Percentiles rank a stretch among this genome's conserved stretches.
Evolutionary conservation across 169 alveolate species (phyloP).

Genomic region (Cryptosporidium sp.): DNA sequence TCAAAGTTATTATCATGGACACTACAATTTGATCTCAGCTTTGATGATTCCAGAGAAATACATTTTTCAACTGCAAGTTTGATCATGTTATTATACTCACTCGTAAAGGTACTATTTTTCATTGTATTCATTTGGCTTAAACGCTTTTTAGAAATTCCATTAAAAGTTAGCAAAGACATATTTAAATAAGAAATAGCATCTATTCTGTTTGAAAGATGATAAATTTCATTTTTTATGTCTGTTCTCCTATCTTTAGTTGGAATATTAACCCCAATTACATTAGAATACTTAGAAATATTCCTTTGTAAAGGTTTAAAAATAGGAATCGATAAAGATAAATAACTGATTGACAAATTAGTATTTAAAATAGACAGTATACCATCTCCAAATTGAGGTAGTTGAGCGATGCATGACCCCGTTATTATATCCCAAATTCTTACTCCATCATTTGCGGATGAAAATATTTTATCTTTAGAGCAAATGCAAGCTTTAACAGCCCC

Average conservation of each 20-base stretch:
- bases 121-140: background rate
- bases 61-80: constrained; percentile 35
- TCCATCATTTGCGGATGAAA: constrained; percentile 67
- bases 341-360: background rate
- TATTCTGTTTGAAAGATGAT: background rate
- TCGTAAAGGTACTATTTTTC: no score
- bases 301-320: constrained; percentile 63
- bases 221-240: constrained; percentile 14
- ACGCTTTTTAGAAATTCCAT: background rate
- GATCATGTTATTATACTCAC: background rate
- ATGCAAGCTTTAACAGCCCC: constrained; percentile 50
- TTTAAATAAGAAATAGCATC: background rate
- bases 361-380: constrained; percentile 31
- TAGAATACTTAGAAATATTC: background rate
- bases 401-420: constrained; percentile 34
- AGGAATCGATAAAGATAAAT: background rate
- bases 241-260: constrained; percentile 10
- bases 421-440: constrained; percentile 56
- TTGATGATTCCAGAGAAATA: constrained; percentile 27
- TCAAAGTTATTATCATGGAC: background rate
- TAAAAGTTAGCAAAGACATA: constrained; percentile 2
- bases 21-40: background rate
- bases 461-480: background rate
- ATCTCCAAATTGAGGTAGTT: constrained; percentile 63
- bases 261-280: constrained; percentile 11